Evolutionary conservation across 331 rosid genomes (phyloP), one percentile per base, ranked within the genome.

Genomic region (Erythrophleum ivorense): DNA sequence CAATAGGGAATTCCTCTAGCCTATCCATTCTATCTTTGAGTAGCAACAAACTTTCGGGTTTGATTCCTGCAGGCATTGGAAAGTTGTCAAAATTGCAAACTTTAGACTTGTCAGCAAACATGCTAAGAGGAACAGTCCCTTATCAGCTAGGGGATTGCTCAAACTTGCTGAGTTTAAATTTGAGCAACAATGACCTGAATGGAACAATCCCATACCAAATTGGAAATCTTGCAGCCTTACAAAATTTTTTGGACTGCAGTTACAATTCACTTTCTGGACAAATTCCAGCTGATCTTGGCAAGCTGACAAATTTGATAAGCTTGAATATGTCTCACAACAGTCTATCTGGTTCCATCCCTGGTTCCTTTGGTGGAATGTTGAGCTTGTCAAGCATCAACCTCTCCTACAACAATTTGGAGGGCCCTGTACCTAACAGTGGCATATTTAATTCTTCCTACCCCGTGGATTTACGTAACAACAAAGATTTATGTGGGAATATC

Each of bases 371-470:
- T 31, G 10, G 18, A 57, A 85, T 88, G 90, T 14, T 83, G 80
- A 85, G 95, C 74, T 81, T 89, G 81, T 79, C 76, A 31, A 53
- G 40, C 34, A 68, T 91, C 19, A 78, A 88, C 82, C 84, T 91
- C 19, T 91, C 96, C 9, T 19, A 86, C 82, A 91, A 91, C 82
- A 29, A 79, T 33, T 81, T 91, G 49, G 90, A 88, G 81, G 95
- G 95, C 1, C 77, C 45, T 33, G 71, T 89, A 74, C 92, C 93
- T 1, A 49, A 53, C 11, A 46, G 66, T 6, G 85, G 86, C 49
- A 78, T 88, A 49, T 91, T 91, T 34, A 81, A 24, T 68, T 81
- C 88, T 24, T 80, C 90, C 36, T 2, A 43, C 33, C 7, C 72
- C 0, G 19, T 78, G 0, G 79, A 83, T 41, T 84, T 91, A 66